Evolutionary conservation across 495 filamentous ascomycete species (phyloP), one percentile per base, ranked within the genome.

Genomic region (Penicillium lagena): DNA sequence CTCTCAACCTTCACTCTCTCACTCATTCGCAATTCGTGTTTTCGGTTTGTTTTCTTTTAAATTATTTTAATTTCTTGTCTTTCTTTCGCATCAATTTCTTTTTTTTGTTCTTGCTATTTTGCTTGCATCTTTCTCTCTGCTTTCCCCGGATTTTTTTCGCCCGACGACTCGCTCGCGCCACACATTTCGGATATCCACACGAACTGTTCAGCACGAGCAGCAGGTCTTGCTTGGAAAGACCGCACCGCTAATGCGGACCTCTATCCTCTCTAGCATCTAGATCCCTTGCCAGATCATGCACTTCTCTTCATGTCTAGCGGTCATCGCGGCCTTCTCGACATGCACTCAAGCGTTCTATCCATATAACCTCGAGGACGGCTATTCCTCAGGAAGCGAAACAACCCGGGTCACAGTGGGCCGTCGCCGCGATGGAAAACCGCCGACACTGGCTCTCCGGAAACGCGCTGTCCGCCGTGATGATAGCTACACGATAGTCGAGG

Each of bases 401-500:
- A 22, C 22, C 22, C 22, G 22, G 22, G 3, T 22, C 3, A 22
- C 22, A 22, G 22, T 22, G 4, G 22, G 22, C 22, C 22, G 22
- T 22, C 32, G n/a, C 3, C 10, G 42, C 37, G 37, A 50, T 27
- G 39, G 27, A 7, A 50, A 50, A 15, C 35, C 51, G 13, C 29
- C 56, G 11, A 64, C 66, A 3, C 45, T 66, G 30, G 58, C 62
- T 44, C 49, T 70, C 37, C 65, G 54, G 36, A 67, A 55, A 35
- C 12, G 52, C 14, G 55, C 59, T 29, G 56, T 58, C 15, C 67
- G 62, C 32, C 71, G 71, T 12, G 62, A 58, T 40, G 78, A 81
- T 50, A 56, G 58, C 1, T 89, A 82, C 59, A 52, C 66, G 6
- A 73, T 89, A 13, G 69, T 82, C 31, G 54, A 71, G 31, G 75